Evolutionary conservation across 164 flowering plant species (phyloP), one percentile per base, ranked within the genome.

Genomic region (Magnolia kwangsiensis): DNA sequence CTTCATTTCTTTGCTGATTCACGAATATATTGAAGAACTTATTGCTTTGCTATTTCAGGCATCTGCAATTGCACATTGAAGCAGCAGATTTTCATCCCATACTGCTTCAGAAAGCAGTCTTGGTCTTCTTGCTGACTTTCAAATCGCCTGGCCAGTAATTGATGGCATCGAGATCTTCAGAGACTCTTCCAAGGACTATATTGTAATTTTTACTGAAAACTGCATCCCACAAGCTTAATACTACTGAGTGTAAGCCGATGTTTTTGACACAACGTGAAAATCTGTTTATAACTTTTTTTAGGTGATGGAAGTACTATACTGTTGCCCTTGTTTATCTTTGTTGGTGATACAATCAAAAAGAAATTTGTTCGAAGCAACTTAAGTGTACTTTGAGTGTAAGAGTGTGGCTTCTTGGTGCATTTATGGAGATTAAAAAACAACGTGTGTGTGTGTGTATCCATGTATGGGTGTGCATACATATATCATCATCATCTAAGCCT

Each of bases 191-290:
- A 80, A 81, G 84, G 86, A 80, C 81, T 83, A 86, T 86, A 89
- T 80, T 86, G 89, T 89, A 85, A 75, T 85, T 87, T 83, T 78
- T 76, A 86, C 88, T 88, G 89, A 84, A 85, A 78, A 82, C 79
- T 81, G 78, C 84, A 74, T 84, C 81, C 84, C 31, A 77, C 80
- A 83, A 82, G 80, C 78, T 75, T 84, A 71, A 80, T 65, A 76
- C 85, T 81, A 78, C 85, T 63, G 68, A 87, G 83, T 83, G 82
- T 87, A 84, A 78, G 89, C 84, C 79, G 73, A 78, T 80, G 78
- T 82, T 85, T 85, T 83, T 84, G 71, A 82, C 84, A 81, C 79
- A 82, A 83, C 81, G 78, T 83, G 84, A 83, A 74, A 16, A 45
- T 75, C 77, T 51, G 37, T 70, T 69, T 75, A 66, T 75, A 75